Base-by-base conservation (phyloP, 2,329 filamentous ascomycete species). In the Cercospora janseana region DNA sequence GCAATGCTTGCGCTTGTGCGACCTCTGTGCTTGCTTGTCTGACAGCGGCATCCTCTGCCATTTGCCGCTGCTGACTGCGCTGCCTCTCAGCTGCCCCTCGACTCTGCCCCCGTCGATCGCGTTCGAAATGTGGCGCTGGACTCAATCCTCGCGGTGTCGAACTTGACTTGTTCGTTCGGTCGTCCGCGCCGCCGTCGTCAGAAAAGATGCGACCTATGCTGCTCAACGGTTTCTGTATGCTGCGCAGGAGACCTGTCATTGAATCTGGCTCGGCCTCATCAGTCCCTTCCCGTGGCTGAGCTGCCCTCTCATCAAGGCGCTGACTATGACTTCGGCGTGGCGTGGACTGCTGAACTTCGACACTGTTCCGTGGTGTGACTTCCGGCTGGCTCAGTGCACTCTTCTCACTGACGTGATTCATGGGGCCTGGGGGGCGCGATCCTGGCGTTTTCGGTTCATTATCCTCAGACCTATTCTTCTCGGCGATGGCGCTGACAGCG, bases 161-260 rank as follows among this genome's bases (percentile, higher is more conserved):
- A 2, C 71, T 72, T n/a, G 69, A 54, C 38, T 46, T 56, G 46
- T 46, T 61, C 44, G 52, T 58, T 48, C 52, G 65, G 63, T 46
- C 70, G 63, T 50, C 34, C 4, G 41, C 34, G 5, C 37, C 32
- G 7, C 55, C 69, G 55, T 84, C 83, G 56, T 88, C 93, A 0
- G 88, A 89, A 70, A 98, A 97, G 55, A 98, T 97, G 45, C 92
- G 82, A 3, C 93, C 93, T 54, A 98, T 95, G 1, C 88, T 94
- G 48, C 85, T 89, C 9, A 98, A 76, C 0, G 93, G 93, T 51
- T 82, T 87, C 69, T 97, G 92, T 49, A 98, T 96, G 0, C 90
- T 92, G 38, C 90, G 83, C 2, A 98, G 75, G 10, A 98, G 75
- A 1, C 92, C 91, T 29, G 85, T 82, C 20, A 96, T 92, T 34